Evolutionary conservation across 192 early-diverging fungal genomes (phyloP), one percentile per base, ranked within the genome.

Genomic region (Rhizophagus clarus): DNA sequence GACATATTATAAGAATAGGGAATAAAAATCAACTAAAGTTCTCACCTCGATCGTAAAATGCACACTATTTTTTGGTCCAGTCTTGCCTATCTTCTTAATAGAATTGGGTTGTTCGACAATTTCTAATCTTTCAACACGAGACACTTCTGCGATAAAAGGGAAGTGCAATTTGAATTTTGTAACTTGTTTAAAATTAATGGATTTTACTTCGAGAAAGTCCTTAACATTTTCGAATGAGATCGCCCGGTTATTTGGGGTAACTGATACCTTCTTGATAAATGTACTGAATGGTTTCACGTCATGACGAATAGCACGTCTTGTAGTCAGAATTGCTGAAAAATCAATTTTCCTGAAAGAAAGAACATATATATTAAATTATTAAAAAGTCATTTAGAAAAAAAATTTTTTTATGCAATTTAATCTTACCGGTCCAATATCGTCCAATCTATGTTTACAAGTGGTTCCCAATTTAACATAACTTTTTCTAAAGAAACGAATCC

Each of bases 211-310:
- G 20, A 87, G 77, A 37, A 83, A 84, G 26, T 85, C 83, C 0
- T 76, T 80, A 14, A 87, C 51, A 45, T 87, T 74, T 45, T 87
- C 83, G 64, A 70, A 87, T 4, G 84, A 81, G 22, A 87, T 84
- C 6, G 79, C 17, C 22, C 62, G 22, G 6, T 20, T 76, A 1
- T 49, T 40, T 3, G 79, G 81, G 22, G 60, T 83, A 12, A 85
- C 79, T 15, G 84, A 74, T 1, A 81, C 47, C n/a, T 85, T 87
- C 60, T 85, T 85, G 26, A 84, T 82, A 77, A 87, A 87, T 3
- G 84, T 85, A 20, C 61, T 73, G 28, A 84, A 87, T 2, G 86
- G 86, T 60, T 84, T 85, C 8, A 87, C 80, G 64, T 85, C 84
- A 14, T 63, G 56, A 14, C 84, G 84, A 11, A 80, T 64, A 32